A percentile compares a stretch with the other conserved stretches of the same genome.
Evolutionary conservation across 768 basidiomycete species (phyloP).

Genomic region (Sporobolomyces pararoseus): DNA sequence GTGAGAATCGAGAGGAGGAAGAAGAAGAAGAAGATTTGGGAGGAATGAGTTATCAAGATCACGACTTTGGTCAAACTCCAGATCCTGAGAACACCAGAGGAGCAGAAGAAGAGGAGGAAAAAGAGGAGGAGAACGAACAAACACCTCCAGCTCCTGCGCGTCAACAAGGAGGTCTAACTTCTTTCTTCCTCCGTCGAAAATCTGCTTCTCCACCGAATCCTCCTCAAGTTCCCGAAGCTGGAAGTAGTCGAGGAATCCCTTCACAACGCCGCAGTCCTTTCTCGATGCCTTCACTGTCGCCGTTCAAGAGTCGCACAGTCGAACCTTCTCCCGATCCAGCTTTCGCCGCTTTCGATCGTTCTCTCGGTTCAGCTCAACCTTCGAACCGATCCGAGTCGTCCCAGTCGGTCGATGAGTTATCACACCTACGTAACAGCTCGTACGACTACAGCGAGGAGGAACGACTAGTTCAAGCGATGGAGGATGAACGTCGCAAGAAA

Average conservation of each 20-base stretch:
- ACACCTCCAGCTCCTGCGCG: conserved; percentile 10
- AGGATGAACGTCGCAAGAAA: conserved; percentile 46
- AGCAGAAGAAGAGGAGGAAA: not conserved
- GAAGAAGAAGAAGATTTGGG: conserved; percentile 20
- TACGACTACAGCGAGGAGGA: conserved; percentile 80
- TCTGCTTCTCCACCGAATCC: conserved; percentile 23
- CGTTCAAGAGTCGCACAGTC: not conserved
- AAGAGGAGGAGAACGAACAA: conserved; percentile 5
- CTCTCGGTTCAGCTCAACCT: not conserved
- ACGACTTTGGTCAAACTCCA: not conserved
- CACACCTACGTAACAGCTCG: conserved; percentile 49
- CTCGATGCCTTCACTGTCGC: conserved; percentile 4
- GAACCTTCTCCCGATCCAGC: conserved; percentile 14
- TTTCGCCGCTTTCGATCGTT: conserved; percentile 34
- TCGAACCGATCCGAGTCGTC: conserved; percentile 1
- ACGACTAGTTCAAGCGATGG: conserved; percentile 46
- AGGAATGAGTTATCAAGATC: conserved; percentile 23
- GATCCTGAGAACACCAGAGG: conserved; percentile 21
- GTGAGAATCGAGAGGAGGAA: not conserved
- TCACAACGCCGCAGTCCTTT: not conserved
- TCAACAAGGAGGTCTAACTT: not conserved
- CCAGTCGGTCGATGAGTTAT: conserved; percentile 7
- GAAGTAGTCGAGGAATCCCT: not conserved
- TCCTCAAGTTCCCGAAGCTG: not conserved
- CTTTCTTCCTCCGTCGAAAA: conserved; percentile 36